These are phyloP conservation scores for Gastrolobium villosum DNA, from an alignment of 306 rosid genomes.

Conservation along the genomic window DNA sequence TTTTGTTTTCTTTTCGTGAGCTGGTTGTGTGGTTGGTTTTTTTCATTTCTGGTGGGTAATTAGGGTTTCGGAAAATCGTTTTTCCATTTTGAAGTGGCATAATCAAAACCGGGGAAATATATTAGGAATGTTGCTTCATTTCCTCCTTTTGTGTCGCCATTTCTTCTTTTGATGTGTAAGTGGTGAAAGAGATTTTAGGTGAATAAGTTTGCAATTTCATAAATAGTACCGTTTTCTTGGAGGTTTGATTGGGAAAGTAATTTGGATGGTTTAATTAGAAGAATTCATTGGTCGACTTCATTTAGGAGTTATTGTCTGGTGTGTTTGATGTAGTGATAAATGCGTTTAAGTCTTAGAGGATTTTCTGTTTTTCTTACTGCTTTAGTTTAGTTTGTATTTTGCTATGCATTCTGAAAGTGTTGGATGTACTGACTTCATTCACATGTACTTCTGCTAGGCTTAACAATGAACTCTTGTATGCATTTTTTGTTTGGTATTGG, in stretches of 20 bases:
- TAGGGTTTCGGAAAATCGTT: background rate
- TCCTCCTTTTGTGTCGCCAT: background rate
- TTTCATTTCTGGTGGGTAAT: background rate
- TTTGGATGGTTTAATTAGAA: background rate
- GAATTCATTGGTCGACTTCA: background rate
- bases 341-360: background rate
- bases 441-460: slow-evolving; percentile 23
- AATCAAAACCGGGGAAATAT: background rate
- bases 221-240: background rate
- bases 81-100: background rate
- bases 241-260: slow-evolving; percentile 23
- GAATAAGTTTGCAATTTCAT: background rate
- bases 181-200: slow-evolving; percentile 14
- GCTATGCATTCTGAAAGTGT: background rate
- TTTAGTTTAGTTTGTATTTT: slow-evolving; percentile 8
- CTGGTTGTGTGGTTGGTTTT: background rate
- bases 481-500: slow-evolving; percentile 13
- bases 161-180: slow-evolving; percentile 9
- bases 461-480: slow-evolving; percentile 14
- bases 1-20: background rate
- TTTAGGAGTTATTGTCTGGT: slow-evolving; percentile 8
- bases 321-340: background rate
- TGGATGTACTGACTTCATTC: background rate
- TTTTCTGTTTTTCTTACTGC: background rate
- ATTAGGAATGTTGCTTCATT: background rate